phyloP scores from a whole-genome alignment of 2,329 filamentous ascomycete species.

The Epichloe brachyelytri region DNA sequence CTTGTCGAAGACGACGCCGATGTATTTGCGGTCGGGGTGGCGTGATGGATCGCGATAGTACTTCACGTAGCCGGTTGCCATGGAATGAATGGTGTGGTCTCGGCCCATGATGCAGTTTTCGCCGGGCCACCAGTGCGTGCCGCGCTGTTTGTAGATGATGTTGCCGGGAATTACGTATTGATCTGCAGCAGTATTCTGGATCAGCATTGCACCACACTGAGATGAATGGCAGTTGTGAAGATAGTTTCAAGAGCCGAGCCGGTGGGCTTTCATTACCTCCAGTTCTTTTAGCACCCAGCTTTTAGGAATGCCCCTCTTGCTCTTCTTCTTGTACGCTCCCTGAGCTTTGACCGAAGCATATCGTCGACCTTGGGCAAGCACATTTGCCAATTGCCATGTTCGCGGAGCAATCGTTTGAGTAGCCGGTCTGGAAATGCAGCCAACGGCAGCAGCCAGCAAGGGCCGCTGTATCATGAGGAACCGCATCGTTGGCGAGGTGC shows the following conservation, averaged over 20 bases:
- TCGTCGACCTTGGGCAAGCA: constrained; percentile 35
- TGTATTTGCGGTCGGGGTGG: constrained; percentile 84
- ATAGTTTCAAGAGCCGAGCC: neutral
- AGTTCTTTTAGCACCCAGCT: constrained; percentile 86
- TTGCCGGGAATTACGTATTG: constrained; percentile 92
- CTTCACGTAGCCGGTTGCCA: constrained; percentile 78
- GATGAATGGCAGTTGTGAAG: neutral
- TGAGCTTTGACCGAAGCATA: constrained; percentile 50
- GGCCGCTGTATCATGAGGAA: constrained; percentile 35
- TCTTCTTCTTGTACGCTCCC: constrained; percentile 53
- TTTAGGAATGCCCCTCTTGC: constrained; percentile 56
- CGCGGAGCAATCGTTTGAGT: neutral
- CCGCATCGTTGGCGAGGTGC: constrained; percentile 25
- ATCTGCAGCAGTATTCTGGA: constrained; percentile 35
- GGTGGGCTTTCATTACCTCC: constrained; percentile 48
- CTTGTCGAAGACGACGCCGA: constrained; percentile 81
- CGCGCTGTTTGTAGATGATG: constrained; percentile 95
- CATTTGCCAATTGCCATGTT: constrained; percentile 22
- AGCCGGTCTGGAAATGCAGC: constrained; percentile 1
- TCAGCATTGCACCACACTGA: neutral
- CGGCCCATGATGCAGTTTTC: constrained; percentile 93
- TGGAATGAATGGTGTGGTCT: constrained; percentile 90
- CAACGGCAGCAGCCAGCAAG: constrained; percentile 24
- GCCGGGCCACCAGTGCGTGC: constrained; percentile 86
- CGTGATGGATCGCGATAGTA: constrained; percentile 82